These are phyloP conservation scores for Melocanna baccifera DNA, from an alignment of 176 grass and related monocot species.

Conservation along the genomic window DNA sequence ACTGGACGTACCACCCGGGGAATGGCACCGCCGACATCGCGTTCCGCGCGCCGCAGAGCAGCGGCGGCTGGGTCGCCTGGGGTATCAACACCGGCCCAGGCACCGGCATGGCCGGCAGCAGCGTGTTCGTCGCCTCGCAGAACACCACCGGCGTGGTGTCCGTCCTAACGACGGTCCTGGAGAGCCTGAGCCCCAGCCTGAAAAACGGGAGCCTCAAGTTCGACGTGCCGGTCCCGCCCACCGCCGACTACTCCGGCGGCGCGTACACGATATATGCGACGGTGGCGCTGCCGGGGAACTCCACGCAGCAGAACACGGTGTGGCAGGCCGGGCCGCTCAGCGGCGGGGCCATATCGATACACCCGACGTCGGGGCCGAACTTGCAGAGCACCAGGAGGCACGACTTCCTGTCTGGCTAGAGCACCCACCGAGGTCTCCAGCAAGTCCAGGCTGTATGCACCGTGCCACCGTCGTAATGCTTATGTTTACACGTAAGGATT, in stretches of 20 bases:
- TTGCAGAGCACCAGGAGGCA: slow-evolving; percentile 24
- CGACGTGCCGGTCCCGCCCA: slow-evolving; percentile 36
- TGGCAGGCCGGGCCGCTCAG: slow-evolving; percentile 63
- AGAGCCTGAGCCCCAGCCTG: background rate
- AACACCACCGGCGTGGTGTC: slow-evolving; percentile 25
- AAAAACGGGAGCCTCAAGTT: slow-evolving; percentile 47
- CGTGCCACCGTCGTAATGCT: slow-evolving; percentile 30
- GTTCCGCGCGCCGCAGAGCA: slow-evolving; percentile 48
- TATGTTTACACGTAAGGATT: background rate
- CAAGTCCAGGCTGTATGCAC: background rate
- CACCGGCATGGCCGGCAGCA: slow-evolving; percentile 50
- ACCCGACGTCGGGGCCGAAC: slow-evolving; percentile 24
- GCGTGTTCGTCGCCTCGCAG: slow-evolving; percentile 66
- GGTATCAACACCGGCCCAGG: slow-evolving; percentile 50
- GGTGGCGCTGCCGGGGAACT: slow-evolving; percentile 52
- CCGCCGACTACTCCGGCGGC: slow-evolving; percentile 51
- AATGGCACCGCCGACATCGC: slow-evolving; percentile 62
- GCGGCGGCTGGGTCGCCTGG: slow-evolving; percentile 64
- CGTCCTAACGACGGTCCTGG: slow-evolving; percentile 26
- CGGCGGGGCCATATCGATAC: slow-evolving; percentile 22
- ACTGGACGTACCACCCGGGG: slow-evolving; percentile 72
- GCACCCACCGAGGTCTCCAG: background rate
- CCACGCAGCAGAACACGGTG: slow-evolving; percentile 57
- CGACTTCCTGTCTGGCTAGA: slow-evolving; percentile 47
- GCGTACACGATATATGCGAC: slow-evolving; percentile 68